Conservation (phyloP, 2,329 filamentous ascomycete genomes). For the Amesomyces nigricolor region DNA sequence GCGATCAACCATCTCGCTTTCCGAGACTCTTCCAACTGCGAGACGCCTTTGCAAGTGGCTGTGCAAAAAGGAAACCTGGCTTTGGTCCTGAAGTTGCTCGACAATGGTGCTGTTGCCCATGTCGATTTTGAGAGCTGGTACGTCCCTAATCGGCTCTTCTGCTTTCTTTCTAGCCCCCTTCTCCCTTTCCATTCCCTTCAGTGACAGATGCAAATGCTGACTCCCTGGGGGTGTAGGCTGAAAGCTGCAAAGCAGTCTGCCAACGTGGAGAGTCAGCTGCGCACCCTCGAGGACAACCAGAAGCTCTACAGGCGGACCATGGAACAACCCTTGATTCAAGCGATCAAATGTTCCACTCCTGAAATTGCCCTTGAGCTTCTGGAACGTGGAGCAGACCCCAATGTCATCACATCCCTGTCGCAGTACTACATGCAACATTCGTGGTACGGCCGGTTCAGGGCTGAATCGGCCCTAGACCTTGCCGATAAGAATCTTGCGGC, state of each 20-base stretch:
- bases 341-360: slow-evolving; percentile 45
- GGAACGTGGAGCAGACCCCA: slow-evolving; percentile 58
- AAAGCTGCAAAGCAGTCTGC: slow-evolving; percentile 48
- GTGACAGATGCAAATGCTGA: background rate
- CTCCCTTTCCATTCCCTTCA: background rate
- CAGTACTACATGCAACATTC: slow-evolving; percentile 33
- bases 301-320: slow-evolving; percentile 41
- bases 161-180: background rate
- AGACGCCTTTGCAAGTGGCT: slow-evolving; percentile 47
- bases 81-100: slow-evolving; percentile 55
- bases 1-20: slow-evolving; percentile 62
- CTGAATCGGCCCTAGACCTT: slow-evolving; percentile 54
- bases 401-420: slow-evolving; percentile 45
- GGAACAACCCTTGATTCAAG: slow-evolving; percentile 63
- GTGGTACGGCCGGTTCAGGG: slow-evolving; percentile 33
- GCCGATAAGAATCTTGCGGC: slow-evolving; percentile 47
- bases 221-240: slow-evolving; percentile 32
- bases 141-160: background rate
- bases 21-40: slow-evolving; percentile 31
- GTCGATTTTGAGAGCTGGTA: slow-evolving; percentile 58
- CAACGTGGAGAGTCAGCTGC: slow-evolving; percentile 32
- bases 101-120: slow-evolving; percentile 53
- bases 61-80: slow-evolving; percentile 47
- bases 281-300: slow-evolving; percentile 44
- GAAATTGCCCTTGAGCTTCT: slow-evolving; percentile 54